Base-by-base conservation (phyloP, 2,329 filamentous ascomycete genomes). In the Capronia epimyces region DNA sequence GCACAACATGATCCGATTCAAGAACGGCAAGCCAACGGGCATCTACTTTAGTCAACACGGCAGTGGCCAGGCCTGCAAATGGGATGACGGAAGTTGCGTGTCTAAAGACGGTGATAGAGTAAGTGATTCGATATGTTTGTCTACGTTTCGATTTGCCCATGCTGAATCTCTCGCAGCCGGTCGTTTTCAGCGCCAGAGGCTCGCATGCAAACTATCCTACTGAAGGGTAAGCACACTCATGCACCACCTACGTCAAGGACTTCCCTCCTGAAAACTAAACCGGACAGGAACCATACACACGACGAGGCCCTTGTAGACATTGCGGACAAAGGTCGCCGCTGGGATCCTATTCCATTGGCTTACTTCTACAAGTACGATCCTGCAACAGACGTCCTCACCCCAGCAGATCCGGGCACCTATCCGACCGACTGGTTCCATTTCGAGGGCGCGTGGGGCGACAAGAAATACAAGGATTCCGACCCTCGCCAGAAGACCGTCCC, bases 161-260 rank as follows among this genome's bases (percentile, higher is more conserved):
- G 20, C 20, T 42, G n/a, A 42, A 13, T 20, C 9, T n/a, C 7
- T 42, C 20, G 43, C 69, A 87, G 57, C 84, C 84, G 32, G 81
- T 97, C 51, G 97, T 91, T 72, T 84, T 95, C 63, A 95, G 89
- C 58, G 90, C 97, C 86, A 74, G 78, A 85, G 31, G 89, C 88
- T 0, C 80, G 95, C n/a, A 89, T 95, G 72, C 97, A 95, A 73
- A 78, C 80, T 51, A 82, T 82, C 50, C 77, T 80, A 63, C 71
- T 80, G 65, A 89, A 89, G 2, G 84, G 95, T 48, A 83, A 90
- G 52, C 95, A 91, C 71, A 90, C 87, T 20, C 89, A 89, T 90
- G 87, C 16, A 89, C 95, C 64, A 89, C 89, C 62, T 95, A 7
- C 9, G 34, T 16, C 18, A 13, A 25, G 20, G 20, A n/a, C n/a